Conservation (phyloP, 2,329 filamentous ascomycete genomes). For the Fusarium mangiferae region DNA sequence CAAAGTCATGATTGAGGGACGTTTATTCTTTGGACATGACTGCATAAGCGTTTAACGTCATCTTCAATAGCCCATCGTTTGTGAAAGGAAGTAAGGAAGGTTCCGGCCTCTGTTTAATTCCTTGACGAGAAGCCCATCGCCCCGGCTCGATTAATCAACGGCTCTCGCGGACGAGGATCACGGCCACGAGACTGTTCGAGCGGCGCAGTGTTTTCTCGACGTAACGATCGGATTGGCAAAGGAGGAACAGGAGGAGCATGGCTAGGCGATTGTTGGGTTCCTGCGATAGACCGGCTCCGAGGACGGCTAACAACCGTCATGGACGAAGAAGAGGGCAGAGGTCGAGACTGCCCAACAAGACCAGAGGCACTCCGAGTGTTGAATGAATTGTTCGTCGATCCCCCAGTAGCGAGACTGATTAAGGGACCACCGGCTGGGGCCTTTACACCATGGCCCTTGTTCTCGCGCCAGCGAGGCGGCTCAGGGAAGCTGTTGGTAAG, state of each 20-base stretch:
- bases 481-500: constrained; percentile 70
- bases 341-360: constrained; percentile 30
- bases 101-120: constrained; percentile 7
- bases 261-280: constrained; percentile 23
- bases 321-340: constrained; percentile 27
- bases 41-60: constrained; percentile 34
- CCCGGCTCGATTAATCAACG: constrained; percentile 48
- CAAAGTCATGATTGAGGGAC: background rate
- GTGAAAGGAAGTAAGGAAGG: background rate
- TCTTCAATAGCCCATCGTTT: background rate
- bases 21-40: constrained; percentile 19
- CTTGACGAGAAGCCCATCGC: constrained; percentile 31
- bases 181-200: constrained; percentile 39
- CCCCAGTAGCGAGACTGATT: constrained; percentile 57
- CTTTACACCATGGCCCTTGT: constrained; percentile 61
- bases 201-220: constrained; percentile 41
- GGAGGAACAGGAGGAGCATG: constrained; percentile 43
- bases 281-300: constrained; percentile 44
- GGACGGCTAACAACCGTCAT: constrained; percentile 24
- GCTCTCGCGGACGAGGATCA: constrained; percentile 43
- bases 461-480: constrained; percentile 66
- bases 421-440: constrained; percentile 55
- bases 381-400: constrained; percentile 21
- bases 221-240: constrained; percentile 42
- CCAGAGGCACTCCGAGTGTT: constrained; percentile 27